These are phyloP conservation scores for Mycena venus DNA, from an alignment of 768 basidiomycete species.

Conservation along the genomic window DNA sequence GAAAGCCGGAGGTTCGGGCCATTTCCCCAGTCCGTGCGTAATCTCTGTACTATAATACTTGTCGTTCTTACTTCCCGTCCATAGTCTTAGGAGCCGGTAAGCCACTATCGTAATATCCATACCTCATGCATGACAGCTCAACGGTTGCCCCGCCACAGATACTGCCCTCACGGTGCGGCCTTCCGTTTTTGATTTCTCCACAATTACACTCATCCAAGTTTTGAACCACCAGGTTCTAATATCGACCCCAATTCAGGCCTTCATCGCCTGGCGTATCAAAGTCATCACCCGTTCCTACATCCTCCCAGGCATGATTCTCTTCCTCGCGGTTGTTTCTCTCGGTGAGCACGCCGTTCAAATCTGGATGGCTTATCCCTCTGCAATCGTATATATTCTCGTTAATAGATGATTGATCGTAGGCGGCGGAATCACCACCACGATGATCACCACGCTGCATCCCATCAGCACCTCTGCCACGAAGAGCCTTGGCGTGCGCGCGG, in stretches of 20 bases:
- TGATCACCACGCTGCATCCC: conserved; percentile 8
- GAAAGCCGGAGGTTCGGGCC: background rate
- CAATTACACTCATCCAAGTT: too few species aligned
- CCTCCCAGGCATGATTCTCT: background rate
- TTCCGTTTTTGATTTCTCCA: background rate
- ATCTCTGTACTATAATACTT: background rate
- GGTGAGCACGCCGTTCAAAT: background rate
- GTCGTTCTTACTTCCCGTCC: background rate
- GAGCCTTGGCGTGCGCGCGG: background rate
- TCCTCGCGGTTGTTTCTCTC: conserved; percentile 7
- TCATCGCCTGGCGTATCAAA: conserved; percentile 24
- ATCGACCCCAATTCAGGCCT: conserved; percentile 19
- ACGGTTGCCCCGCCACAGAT: background rate
- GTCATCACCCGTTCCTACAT: conserved; percentile 16
- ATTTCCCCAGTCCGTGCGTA: conserved; percentile 20
- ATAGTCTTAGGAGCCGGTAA: conserved; percentile 5
- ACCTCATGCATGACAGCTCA: background rate
- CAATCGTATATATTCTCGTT: too few species aligned
- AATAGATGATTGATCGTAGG: background rate
- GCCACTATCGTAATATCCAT: background rate
- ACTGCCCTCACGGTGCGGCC: conserved; percentile 14
- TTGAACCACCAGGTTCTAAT: conserved; percentile 19
- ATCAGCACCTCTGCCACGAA: background rate
- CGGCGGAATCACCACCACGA: background rate
- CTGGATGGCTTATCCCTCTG: background rate